Percentiles rank a stretch among this genome's conserved stretches.
Evolutionary conservation across 2,329 filamentous ascomycete genomes (phyloP).

Genomic region (Fusarium algeriense): DNA sequence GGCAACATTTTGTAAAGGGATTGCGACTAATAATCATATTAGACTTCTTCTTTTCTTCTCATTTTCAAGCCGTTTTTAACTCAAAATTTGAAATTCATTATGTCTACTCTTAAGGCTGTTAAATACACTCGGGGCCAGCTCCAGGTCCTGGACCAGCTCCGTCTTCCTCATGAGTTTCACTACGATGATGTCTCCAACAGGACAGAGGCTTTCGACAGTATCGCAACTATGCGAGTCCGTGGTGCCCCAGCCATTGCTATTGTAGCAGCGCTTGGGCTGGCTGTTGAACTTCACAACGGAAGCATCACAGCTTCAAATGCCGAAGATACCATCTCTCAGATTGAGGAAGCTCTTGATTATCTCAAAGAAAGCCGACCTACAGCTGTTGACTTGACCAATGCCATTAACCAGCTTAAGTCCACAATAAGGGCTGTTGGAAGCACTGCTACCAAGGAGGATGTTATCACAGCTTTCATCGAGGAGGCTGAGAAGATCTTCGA

Average conservation of each 20-base stretch:
- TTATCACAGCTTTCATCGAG: slow-evolving; percentile 78
- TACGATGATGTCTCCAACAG: slow-evolving; percentile 79
- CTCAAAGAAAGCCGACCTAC: slow-evolving; percentile 91
- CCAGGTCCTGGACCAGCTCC: slow-evolving; percentile 85
- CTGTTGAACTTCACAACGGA: slow-evolving; percentile 80
- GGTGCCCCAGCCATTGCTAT: slow-evolving; percentile 96
- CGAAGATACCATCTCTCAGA: slow-evolving; percentile 75
- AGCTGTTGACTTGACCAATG: slow-evolving; percentile 93
- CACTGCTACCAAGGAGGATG: slow-evolving; percentile 57
- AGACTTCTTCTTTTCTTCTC: neutral
- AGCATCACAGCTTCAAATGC: slow-evolving; percentile 57
- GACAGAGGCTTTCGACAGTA: slow-evolving; percentile 84
- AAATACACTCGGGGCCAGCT: slow-evolving; percentile 79
- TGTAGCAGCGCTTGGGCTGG: slow-evolving; percentile 90
- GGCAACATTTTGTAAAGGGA: slow-evolving; percentile 37
- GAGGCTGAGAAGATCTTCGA: slow-evolving; percentile 88
- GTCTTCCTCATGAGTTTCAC: slow-evolving; percentile 81
- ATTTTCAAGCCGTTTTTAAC: neutral
- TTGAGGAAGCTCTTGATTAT: slow-evolving; percentile 83
- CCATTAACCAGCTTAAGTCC: slow-evolving; percentile 81
- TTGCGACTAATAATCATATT: slow-evolving; percentile 8
- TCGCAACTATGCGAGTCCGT: slow-evolving; percentile 82
- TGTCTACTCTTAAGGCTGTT: slow-evolving; percentile 79
- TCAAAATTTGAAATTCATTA: slow-evolving; percentile 37
- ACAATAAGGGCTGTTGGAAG: slow-evolving; percentile 66